Percentiles rank a stretch among this genome's conserved stretches.
Evolutionary conservation across 208 protist species (phyloP).

Genomic region (Wallacemonas sp.): DNA sequence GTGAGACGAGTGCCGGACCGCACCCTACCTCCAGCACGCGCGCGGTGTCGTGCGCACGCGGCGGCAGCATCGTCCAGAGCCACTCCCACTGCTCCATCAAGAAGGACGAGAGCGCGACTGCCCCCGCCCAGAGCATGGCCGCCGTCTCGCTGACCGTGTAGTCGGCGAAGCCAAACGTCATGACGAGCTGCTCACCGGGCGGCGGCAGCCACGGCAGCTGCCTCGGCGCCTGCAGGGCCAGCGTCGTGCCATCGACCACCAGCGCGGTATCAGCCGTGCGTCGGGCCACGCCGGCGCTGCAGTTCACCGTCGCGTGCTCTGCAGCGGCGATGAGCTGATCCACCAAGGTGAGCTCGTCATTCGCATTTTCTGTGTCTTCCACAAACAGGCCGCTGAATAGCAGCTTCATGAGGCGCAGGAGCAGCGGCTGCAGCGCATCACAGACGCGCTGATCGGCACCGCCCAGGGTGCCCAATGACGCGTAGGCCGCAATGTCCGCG

Average conservation of each 20-base stretch:
- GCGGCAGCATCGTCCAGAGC: constrained; percentile 7
- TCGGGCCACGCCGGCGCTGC: constrained; percentile 35
- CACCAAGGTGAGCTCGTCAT: neutral
- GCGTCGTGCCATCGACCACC: constrained; percentile 15
- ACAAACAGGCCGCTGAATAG: constrained; percentile 20
- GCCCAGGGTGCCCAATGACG: constrained; percentile 32
- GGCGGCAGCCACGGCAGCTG: constrained; percentile 2
- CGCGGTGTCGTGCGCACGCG: neutral
- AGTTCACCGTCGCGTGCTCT: constrained; percentile 42
- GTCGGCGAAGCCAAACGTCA: constrained; percentile 64
- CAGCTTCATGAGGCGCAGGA: constrained; percentile 39
- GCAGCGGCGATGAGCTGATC: constrained; percentile 27
- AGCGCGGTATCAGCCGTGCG: constrained; percentile 41
- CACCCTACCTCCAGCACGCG: constrained; percentile 59
- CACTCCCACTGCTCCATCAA: constrained; percentile 29
- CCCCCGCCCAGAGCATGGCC: constrained; percentile 57
- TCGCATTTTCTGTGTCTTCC: neutral
- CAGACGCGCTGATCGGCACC: constrained; percentile 31
- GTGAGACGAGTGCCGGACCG: constrained; percentile 49
- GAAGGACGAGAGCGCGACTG: constrained; percentile 51
- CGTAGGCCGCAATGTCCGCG: constrained; percentile 28
- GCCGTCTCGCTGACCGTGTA: constrained; percentile 56
- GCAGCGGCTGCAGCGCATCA: constrained; percentile 32
- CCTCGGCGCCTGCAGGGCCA: too few relatives aligned
- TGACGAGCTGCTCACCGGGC: constrained; percentile 13